These are phyloP conservation scores for Cyberlindnera sargentensis DNA, from an alignment of 805 yeast species.

Conservation along the genomic window DNA sequence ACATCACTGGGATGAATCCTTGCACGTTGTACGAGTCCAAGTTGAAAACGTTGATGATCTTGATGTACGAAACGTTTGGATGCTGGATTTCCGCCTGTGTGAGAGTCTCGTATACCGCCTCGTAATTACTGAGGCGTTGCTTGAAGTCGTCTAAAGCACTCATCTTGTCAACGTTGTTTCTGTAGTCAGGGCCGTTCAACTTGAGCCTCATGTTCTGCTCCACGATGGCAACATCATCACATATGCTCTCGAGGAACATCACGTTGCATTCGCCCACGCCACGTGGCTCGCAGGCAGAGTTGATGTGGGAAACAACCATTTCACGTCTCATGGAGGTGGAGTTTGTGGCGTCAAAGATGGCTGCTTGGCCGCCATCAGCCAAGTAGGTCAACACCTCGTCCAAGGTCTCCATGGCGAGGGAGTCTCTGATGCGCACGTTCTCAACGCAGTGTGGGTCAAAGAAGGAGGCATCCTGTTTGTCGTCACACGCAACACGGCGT, in stretches of 20 bases:
- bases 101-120: slow-evolving; percentile 44
- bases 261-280: slow-evolving; percentile 32
- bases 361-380: slow-evolving; percentile 34
- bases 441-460: slow-evolving; percentile 33
- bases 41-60: slow-evolving; percentile 55
- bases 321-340: slow-evolving; percentile 37
- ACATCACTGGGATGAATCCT: slow-evolving; percentile 22
- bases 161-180: slow-evolving; percentile 10
- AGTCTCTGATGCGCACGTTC: slow-evolving; percentile 33
- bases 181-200: slow-evolving; percentile 28
- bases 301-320: slow-evolving; percentile 33
- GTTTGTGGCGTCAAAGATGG: slow-evolving; percentile 47
- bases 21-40: slow-evolving; percentile 47
- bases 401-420: slow-evolving; percentile 40
- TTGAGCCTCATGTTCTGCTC: slow-evolving; percentile 26
- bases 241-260: slow-evolving; percentile 33
- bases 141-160: slow-evolving; percentile 29
- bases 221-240: slow-evolving; percentile 23
- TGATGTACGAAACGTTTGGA: slow-evolving; percentile 46
- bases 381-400: slow-evolving; percentile 30
- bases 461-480: slow-evolving; percentile 22
- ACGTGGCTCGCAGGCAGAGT: slow-evolving; percentile 27
- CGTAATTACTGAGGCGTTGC: slow-evolving; percentile 44
- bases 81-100: slow-evolving; percentile 31
- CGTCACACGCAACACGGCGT: slow-evolving; percentile 31